Base-by-base conservation (phyloP, 805 yeast genomes). In the Candida cerambycidarum region DNA sequence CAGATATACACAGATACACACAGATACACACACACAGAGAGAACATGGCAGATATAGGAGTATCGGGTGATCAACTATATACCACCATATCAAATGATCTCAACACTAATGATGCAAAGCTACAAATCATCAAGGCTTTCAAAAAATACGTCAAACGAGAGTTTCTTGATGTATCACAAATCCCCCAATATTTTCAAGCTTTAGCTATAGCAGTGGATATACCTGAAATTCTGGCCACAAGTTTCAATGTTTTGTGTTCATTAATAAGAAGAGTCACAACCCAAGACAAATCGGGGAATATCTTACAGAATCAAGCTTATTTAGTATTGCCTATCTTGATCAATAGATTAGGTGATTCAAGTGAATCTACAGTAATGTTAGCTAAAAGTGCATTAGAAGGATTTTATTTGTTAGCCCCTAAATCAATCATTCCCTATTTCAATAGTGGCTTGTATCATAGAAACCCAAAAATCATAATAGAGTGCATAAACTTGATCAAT, bases 141-240 rank as follows among this genome's bases (percentile, higher is more conserved):
- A 80, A 80, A 46, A 68, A 78, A 0, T 78, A 71, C 48, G 78
- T 80, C 44, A 80, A 80, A 48, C 62, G 76, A 39, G 82, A 78
- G 37, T 62, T 72, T 44, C 80, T 80, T 25, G 75, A 78, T 41
- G 50, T 78, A n/a, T 38, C 60, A 1, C 67, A 70, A 38, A 82
- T 76, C 3, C 76, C 78, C 10, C 55, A 64, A 34, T 79, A 78
- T 56, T 65, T 79, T 43, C 78, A 78, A 37, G 67, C 79, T 0
- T 58, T 81, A 35, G 61, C 73, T 7, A 51, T 66, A 3, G 82
- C 78, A 1, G 67, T 65, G 33, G 73, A 70, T 42, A 61, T 68
- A 3, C 50, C 59, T 2, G 70, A 69, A 37, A 65, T 79, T 14
- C 68, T 69, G 45, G 46, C 67, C 1, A 42, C 59, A 16, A 69